A percentile compares a stretch with the other conserved stretches of the same genome.
Evolutionary conservation across 306 rosid species (phyloP).

Genomic region (Vigna mungo): DNA sequence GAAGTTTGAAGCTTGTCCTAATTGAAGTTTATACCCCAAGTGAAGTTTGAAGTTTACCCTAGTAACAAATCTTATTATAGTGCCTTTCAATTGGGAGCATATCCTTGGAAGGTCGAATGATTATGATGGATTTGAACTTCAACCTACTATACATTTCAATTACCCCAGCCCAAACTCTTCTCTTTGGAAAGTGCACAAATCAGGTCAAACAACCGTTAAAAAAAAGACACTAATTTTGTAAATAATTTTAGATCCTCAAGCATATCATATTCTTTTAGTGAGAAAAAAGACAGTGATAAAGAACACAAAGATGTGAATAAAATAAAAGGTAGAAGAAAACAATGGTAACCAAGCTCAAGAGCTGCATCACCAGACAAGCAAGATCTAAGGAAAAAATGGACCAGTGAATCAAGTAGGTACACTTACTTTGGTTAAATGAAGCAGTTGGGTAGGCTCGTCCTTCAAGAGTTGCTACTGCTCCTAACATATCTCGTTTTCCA

Average conservation of each 20-base stretch:
- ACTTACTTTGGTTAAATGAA: constrained; percentile 54
- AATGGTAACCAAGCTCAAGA: constrained; percentile 49
- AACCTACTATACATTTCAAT: constrained; percentile 47
- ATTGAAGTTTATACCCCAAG: too few relatives aligned
- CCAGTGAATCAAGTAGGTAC: constrained; percentile 57
- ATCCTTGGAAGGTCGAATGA: constrained; percentile 72
- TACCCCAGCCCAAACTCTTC: constrained; percentile 56
- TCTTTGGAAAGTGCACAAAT: constrained; percentile 56
- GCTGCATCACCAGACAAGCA: constrained; percentile 57
- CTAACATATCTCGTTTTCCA: constrained; percentile 60
- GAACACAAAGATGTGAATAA: constrained; percentile 46
- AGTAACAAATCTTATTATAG: constrained; percentile 79
- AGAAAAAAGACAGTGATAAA: constrained; percentile 45
- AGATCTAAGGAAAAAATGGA: constrained; percentile 56
- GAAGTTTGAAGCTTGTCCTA: too few relatives aligned
- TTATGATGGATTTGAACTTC: constrained; percentile 50
- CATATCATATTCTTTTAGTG: constrained; percentile 38
- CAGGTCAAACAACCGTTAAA: constrained; percentile 35
- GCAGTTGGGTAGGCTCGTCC: constrained; percentile 55
- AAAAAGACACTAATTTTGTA: constrained; percentile 41
- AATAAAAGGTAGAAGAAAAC: constrained; percentile 40
- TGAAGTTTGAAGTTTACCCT: too few relatives aligned
- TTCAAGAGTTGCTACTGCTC: constrained; percentile 52
- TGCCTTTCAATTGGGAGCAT: constrained; percentile 91
- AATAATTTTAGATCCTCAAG: constrained; percentile 28